phyloP scores from a whole-genome alignment of 306 rosid species.

The Quillaja saponaria region DNA sequence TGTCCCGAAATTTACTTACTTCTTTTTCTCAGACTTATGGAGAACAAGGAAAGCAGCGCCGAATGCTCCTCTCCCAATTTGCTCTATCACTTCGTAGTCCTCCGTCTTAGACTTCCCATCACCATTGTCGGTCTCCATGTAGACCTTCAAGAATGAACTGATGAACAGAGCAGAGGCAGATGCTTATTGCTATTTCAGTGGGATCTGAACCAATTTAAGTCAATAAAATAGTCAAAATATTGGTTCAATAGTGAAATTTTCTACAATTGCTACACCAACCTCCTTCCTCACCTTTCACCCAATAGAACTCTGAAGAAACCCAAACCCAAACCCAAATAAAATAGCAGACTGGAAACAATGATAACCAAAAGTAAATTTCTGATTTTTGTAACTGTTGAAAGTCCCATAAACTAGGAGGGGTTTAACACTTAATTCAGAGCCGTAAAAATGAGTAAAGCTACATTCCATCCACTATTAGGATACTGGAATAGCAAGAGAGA shows the following conservation, averaged over 20 bases:
- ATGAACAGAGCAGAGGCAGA: conserved; percentile 36
- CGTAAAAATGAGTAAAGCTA: conserved; percentile 40
- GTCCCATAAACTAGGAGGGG: conserved; percentile 39
- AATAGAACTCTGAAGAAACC: conserved; percentile 22
- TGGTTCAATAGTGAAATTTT: conserved; percentile 3
- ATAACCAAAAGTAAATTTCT: conserved; percentile 20
- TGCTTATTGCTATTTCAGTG: conserved; percentile 33
- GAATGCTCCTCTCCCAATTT: conserved; percentile 86
- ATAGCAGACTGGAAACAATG: conserved; percentile 28
- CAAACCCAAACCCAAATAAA: too few relatives aligned
- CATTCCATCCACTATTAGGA: conserved; percentile 42
- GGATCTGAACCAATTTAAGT: conserved; percentile 30
- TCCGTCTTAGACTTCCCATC: conserved; percentile 65
- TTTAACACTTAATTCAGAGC: conserved; percentile 35
- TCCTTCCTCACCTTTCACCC: conserved; percentile 17
- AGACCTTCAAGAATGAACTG: conserved; percentile 47
- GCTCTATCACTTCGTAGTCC: conserved; percentile 71
- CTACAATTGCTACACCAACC: conserved; percentile 14
- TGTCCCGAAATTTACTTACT: conserved; percentile 39
- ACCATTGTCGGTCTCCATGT: conserved; percentile 63
- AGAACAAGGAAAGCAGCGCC: conserved; percentile 83
- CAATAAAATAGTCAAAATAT: conserved; percentile 6
- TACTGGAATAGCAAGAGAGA: conserved; percentile 27
- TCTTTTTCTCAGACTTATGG: conserved; percentile 64
- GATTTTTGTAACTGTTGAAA: conserved; percentile 33